Evolutionary conservation across 495 filamentous ascomycete genomes (phyloP), one percentile per base, ranked within the genome.

Genomic region (Penicillium alfredii): DNA sequence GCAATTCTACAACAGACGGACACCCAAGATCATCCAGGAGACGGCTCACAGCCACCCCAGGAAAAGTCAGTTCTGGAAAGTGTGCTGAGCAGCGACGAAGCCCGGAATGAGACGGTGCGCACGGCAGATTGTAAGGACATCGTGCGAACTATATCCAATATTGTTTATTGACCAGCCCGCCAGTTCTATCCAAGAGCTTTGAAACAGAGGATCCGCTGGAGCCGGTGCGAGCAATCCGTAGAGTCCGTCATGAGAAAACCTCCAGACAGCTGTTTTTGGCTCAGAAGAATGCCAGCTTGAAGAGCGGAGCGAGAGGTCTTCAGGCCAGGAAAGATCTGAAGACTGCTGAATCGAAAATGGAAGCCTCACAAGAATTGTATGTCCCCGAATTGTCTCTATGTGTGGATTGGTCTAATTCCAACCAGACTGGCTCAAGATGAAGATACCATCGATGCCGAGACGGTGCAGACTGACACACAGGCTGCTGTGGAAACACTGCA

Each of bases 1-100:
- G 66, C 78, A 1, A 77, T 88, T 24, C 60, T 92, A 9, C 82
- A 86, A 45, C 86, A 92, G 57, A 88, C 80, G 0, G 58, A 51
- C 12, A 51, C 45, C 2, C 61, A 66, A 13, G 46, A 60, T 18
- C 52, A 57, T 6, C 28, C 49, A 0, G 49, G 37, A 13, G 42
- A 40, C 7, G 35, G 27, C 30, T 48, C 35, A 4, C 24, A 42
- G 4, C 13, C 36, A 6, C 45, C 25, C 18, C 33, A 52, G 10
- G 43, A 54, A 11, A 63, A 51, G 26, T 44, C 73, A 0, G 82
- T 86, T 4, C 53, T 88, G 14, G 71, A 86, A 44, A 67, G 81
- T 41, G 81, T 88, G 3, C 61, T 88, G 12, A 71, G 78, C 45
- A 76, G 73, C 38, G 80, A 86, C 35, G 76, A 68, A 8, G 56